Conservation (phyloP, 108 stramenopile genomes). For the Licmophora abbreviata region DNA sequence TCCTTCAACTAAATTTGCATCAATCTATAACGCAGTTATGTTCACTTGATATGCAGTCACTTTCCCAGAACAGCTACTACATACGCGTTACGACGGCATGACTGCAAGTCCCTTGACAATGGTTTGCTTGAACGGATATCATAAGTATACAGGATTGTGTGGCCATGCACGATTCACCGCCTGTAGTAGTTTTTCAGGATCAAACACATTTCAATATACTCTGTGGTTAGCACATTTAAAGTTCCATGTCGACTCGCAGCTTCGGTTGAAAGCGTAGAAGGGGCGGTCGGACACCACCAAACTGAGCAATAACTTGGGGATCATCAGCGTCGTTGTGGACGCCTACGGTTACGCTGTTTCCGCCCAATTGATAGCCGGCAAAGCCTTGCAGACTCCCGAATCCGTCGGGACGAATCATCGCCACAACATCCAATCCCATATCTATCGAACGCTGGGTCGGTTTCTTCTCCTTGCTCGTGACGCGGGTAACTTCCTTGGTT, state of each 20-base stretch:
- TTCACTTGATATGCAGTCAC: too few relatives aligned
- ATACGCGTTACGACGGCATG: too few relatives aligned
- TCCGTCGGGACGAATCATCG: constrained; percentile 84
- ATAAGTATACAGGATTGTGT: too few relatives aligned
- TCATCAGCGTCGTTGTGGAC: constrained; percentile 87
- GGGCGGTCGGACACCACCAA: constrained; percentile 83
- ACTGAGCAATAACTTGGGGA: constrained; percentile 71
- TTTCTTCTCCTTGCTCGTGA: constrained; percentile 58
- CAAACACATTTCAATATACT: background rate
- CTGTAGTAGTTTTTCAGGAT: background rate
- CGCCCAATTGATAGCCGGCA: constrained; percentile 72
- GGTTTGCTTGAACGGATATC: too few relatives aligned
- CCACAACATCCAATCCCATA: constrained; percentile 67
- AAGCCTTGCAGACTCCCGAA: constrained; percentile 86
- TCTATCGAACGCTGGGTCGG: constrained; percentile 52
- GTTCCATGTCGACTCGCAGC: constrained; percentile 77
- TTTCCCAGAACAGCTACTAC: too few relatives aligned
- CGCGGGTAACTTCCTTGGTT: constrained; percentile 42
- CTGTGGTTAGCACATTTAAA: constrained; percentile 42
- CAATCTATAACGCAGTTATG: too few relatives aligned
- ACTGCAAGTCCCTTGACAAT: too few relatives aligned
- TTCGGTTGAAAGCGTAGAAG: constrained; percentile 83
- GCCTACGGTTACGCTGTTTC: constrained; percentile 76
- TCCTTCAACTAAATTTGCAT: too few relatives aligned
- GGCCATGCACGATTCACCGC: too few relatives aligned